phyloP scores from a whole-genome alignment of 2,329 filamentous ascomycete genomes.

The Penicillium sumatraense region DNA sequence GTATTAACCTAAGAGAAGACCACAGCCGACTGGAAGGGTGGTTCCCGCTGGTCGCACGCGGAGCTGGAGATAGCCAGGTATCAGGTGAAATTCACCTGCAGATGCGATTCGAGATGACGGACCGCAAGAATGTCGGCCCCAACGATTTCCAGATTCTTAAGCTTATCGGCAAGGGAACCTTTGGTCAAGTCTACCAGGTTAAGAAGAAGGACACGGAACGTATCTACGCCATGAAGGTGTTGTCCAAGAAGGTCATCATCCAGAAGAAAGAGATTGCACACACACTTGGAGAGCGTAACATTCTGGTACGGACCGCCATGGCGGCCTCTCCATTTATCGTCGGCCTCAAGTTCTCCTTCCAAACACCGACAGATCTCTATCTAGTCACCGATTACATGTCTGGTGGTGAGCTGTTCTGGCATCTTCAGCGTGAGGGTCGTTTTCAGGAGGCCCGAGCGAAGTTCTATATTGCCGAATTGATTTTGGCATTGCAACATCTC shows the following conservation, averaged over 20 bases:
- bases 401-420: conserved; percentile 97
- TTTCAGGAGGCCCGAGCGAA: conserved; percentile 95
- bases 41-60: conserved; percentile 80
- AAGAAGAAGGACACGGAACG: conserved; percentile 94
- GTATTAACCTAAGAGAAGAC: conserved; percentile 70
- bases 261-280: conserved; percentile 99
- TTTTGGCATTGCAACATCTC: conserved; percentile 90
- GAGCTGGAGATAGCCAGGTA: conserved; percentile 76
- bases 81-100: conserved; percentile 87
- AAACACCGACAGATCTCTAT: conserved; percentile 94
- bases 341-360: conserved; percentile 97
- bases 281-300: conserved; percentile 95
- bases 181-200: conserved; percentile 98
- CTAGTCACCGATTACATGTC: conserved; percentile 99
- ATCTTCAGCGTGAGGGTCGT: conserved; percentile 93
- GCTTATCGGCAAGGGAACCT: conserved; percentile 96
- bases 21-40: conserved; percentile 78
- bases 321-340: conserved; percentile 97
- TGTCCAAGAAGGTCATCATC: conserved; percentile 99
- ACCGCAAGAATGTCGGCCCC: conserved; percentile 90
- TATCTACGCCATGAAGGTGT: conserved; percentile 98
- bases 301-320: conserved; percentile 92
- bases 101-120: conserved; percentile 81
- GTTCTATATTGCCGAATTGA: conserved; percentile 98
- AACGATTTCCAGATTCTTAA: conserved; percentile 96